Evolutionary conservation across 352 stramenopile genomes (phyloP).

Genomic region (Phytophthora parvispora): DNA sequence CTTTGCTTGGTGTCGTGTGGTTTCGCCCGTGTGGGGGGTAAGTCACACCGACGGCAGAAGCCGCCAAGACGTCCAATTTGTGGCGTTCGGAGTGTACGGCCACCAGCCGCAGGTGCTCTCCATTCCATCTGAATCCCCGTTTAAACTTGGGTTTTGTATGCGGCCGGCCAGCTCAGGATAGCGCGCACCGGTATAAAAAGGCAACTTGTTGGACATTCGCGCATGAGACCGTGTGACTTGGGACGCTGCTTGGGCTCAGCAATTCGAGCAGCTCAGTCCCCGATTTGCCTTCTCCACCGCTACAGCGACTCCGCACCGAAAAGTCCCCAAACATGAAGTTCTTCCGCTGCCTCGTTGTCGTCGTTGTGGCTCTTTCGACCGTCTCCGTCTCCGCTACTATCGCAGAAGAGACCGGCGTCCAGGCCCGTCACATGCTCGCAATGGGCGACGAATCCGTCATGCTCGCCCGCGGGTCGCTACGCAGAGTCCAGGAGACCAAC

Average conservation of each 20-base stretch:
- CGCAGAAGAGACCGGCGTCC: slow-evolving; percentile 5
- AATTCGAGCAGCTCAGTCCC: slow-evolving; percentile 7
- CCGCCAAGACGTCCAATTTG: background rate
- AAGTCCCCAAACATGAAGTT: slow-evolving; percentile 13
- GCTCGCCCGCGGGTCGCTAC: slow-evolving; percentile 9
- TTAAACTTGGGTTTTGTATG: slow-evolving; percentile 4
- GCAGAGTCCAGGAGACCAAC: background rate
- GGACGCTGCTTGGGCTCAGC: background rate
- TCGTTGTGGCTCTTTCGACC: background rate
- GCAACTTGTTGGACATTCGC: background rate
- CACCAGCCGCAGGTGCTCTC: background rate
- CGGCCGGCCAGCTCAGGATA: background rate
- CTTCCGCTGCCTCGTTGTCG: slow-evolving; percentile 1
- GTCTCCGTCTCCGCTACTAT: background rate
- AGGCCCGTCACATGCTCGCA: slow-evolving; percentile 18
- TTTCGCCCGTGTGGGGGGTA: background rate
- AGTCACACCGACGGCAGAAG: background rate
- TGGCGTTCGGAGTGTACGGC: background rate
- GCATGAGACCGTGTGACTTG: slow-evolving; percentile 7
- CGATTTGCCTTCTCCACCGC: background rate
- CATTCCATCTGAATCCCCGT: slow-evolving; percentile 1
- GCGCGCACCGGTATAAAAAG: background rate
- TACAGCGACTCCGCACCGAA: background rate
- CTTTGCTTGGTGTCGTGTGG: background rate
- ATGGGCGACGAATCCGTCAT: slow-evolving; percentile 23